A percentile compares a stretch with the other conserved stretches of the same genome.
phyloP scores from a whole-genome alignment of 345 rosid species.

The Salix arbutifolia region DNA sequence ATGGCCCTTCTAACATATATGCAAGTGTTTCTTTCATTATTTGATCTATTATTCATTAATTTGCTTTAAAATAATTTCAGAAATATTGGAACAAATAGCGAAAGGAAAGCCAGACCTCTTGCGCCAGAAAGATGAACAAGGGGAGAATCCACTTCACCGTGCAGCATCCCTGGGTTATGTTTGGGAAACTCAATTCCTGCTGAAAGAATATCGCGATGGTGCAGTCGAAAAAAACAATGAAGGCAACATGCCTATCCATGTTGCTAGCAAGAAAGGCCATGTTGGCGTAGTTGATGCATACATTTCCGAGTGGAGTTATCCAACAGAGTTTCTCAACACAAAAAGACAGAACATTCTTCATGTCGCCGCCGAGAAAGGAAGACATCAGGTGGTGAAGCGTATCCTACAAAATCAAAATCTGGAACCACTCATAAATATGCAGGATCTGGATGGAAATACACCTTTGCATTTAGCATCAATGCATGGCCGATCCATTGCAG shows the following conservation, averaged over 20 bases:
- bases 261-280: not conserved
- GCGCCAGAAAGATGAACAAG: not conserved
- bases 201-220: not conserved
- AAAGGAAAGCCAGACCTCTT: not conserved
- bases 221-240: not conserved
- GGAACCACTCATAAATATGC: not conserved
- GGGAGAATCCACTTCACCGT: not conserved
- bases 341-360: constrained; percentile 9
- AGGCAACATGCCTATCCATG: not conserved
- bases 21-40: not conserved
- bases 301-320: not conserved
- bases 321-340: not conserved
- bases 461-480: constrained; percentile 8
- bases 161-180: not conserved
- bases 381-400: not conserved
- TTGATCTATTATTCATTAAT: not conserved
- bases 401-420: not conserved
- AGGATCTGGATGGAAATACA: constrained; percentile 5
- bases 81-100: not conserved
- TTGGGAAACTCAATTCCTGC: not conserved
- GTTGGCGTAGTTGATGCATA: not conserved
- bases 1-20: not conserved
- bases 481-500: not conserved
- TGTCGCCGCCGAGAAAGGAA: not conserved
- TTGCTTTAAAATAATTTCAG: not conserved